These are phyloP conservation scores for Tricladium varicosporioides DNA, from an alignment of 2,329 filamentous ascomycete species.

Conservation along the genomic window DNA sequence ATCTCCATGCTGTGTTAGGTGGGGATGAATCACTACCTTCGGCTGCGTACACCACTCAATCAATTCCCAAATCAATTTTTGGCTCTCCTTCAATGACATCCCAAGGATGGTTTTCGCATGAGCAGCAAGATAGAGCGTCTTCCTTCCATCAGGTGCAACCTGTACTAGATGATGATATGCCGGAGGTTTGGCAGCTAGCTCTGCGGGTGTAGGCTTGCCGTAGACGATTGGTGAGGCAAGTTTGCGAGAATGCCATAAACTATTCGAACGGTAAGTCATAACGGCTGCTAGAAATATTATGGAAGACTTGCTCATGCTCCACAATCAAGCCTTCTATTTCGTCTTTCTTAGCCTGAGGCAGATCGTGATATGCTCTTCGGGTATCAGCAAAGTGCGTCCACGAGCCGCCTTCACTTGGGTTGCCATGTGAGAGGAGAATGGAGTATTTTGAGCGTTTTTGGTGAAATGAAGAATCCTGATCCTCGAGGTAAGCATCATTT, in stretches of 20 bases:
- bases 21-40: background rate
- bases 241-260: conserved; percentile 51
- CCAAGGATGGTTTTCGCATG: conserved; percentile 29
- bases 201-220: conserved; percentile 31
- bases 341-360: conserved; percentile 34
- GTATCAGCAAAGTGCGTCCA: conserved; percentile 53
- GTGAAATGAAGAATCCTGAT: conserved; percentile 29
- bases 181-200: conserved; percentile 27
- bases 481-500: background rate
- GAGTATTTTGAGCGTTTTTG: conserved; percentile 32
- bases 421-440: conserved; percentile 19
- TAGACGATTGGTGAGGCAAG: conserved; percentile 47
- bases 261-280: conserved; percentile 30
- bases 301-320: background rate
- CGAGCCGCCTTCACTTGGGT: conserved; percentile 44
- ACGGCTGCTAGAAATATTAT: conserved; percentile 41
- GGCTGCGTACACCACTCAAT: conserved; percentile 28
- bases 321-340: conserved; percentile 21
- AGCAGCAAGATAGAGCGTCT: conserved; percentile 29
- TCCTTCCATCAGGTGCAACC: conserved; percentile 25
- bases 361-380: conserved; percentile 46
- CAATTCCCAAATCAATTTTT: conserved; percentile 30
- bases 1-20: background rate
- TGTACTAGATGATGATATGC: conserved; percentile 29
- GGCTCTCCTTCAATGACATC: conserved; percentile 23